Base-by-base conservation (phyloP, 2,329 filamentous ascomycete species). In the Neospermospora avenae region DNA sequence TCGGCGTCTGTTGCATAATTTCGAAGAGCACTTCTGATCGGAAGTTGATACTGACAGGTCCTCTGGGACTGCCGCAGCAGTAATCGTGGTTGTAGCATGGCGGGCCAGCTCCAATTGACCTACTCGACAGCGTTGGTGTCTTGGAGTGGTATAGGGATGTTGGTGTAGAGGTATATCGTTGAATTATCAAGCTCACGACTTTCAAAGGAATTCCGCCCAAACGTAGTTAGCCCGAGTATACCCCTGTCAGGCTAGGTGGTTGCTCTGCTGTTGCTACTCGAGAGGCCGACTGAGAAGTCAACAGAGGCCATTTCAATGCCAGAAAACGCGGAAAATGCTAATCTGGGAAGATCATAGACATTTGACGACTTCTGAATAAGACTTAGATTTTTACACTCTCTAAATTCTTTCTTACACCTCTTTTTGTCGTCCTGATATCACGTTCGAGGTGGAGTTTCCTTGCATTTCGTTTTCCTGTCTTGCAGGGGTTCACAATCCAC, bases 31-130 rank as follows among this genome's bases (percentile, higher is more conserved):
- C 65, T 73, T 71, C 55, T 72, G 70, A 65, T 83, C 72, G 71
- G 76, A 77, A 73, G 73, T 74, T 66, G 77, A 79, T 65, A 78
- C 74, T 67, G 77, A 74, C 71, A 75, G 76, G 74, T 78, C 75
- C 73, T 76, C 58, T 65, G 66, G 53, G 69, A 71, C 64, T 67
- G 68, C 66, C 70, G 77, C 69, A 82, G 78, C 70, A 83, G 81
- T 76, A 88, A 76, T 75, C 86, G 82, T 66, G 85, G 81, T 74
- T 88, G 86, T 64, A 90, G 76, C 86, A 91, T 90, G 42, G 28
- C 59, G 37, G 31, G 13, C 57, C 61, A 55, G 54, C 11, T 49
- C 67, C 67, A 68, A 69, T 65, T 8, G 64, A 53, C 25, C 60
- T 62, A 57, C 62, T 41, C 37, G 42, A 55, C 57, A 49, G 35